Base-by-base conservation (phyloP, 2,329 filamentous ascomycete species). In the Ophiostoma sp. region DNA sequence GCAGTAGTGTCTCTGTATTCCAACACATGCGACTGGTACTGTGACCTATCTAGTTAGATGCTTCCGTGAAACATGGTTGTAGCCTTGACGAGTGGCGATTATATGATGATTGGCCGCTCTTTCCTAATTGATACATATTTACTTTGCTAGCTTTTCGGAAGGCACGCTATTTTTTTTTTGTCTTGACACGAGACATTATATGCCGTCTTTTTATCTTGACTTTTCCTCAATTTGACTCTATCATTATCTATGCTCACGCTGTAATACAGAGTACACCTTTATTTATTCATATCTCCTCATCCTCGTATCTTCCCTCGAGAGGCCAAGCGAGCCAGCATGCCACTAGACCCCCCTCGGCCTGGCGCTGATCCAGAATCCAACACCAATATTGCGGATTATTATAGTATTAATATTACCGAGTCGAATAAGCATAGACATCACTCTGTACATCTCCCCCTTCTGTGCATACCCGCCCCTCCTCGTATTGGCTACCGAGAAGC, bases 301-400 rank as follows among this genome's bases (percentile, higher is more conserved):
- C 52, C 15, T 62, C n/a, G 52, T 52, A 36, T 33, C 64, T 41
- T 52, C 48, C 54, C 27, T 54, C 52, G 57, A 64, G 33, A 52
- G 69, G 31, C 36, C 70, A 69, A 71, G 60, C 66, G 60, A 67
- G n/a, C n/a, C 62, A 65, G 66, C 60, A 60, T 67, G 67, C 71
- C 67, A 64, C 71, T 72, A 71, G 54, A 20, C 70, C 54, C 1
- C 17, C 23, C 67, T 68, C 27, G 70, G 72, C 62, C 41, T 72
- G 70, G 70, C 68, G 72, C 72, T 71, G 70, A 70, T 66, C 70
- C 68, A 69, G 60, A n/a, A 64, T 64, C 60, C 67, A 67, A 41
- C 33, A 62, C 54, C 33, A 13, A 31, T 60, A 31, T 60, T 60
- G 54, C 54, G 35, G 31, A 23, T 31, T 31, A 35, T 27, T 7